Evolutionary conservation across 2,329 filamentous ascomycete genomes (phyloP).

Genomic region (Zasmidium cellare): DNA sequence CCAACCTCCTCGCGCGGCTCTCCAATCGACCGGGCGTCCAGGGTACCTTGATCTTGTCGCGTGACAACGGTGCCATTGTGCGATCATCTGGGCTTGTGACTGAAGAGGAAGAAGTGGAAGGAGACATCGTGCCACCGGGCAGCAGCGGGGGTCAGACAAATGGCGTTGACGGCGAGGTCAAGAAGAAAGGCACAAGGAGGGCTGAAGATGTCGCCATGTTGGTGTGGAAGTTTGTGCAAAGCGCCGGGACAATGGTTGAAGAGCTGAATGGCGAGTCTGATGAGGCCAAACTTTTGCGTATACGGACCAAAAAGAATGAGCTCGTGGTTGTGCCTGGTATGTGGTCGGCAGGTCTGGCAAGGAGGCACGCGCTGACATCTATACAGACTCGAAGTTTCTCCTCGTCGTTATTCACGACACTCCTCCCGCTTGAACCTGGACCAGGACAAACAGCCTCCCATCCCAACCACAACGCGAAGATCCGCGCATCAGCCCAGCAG

Average conservation of each 20-base stretch:
- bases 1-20: slow-evolving; percentile 66
- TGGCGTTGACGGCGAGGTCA: slow-evolving; percentile 26
- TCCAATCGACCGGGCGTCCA: slow-evolving; percentile 78
- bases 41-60: slow-evolving; percentile 73
- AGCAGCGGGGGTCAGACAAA: slow-evolving; percentile 18
- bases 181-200: slow-evolving; percentile 42
- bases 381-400: slow-evolving; percentile 68
- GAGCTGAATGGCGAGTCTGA: slow-evolving; percentile 76
- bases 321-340: slow-evolving; percentile 73
- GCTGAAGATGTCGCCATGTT: slow-evolving; percentile 73
- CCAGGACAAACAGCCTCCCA: not conserved
- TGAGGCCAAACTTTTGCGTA: slow-evolving; percentile 71
- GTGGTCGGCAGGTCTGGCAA: slow-evolving; percentile 8
- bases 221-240: slow-evolving; percentile 74
- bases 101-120: slow-evolving; percentile 54
- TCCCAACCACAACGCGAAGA: not conserved
- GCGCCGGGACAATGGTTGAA: slow-evolving; percentile 67
- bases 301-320: slow-evolving; percentile 84
- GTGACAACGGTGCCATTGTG: slow-evolving; percentile 69
- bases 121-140: slow-evolving; percentile 36
- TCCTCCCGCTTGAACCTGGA: slow-evolving; percentile 57
- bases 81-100: slow-evolving; percentile 71
- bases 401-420: slow-evolving; percentile 80
- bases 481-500: not conserved
- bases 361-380: not conserved